These are phyloP conservation scores for Alternaria triticina DNA, from an alignment of 2,329 filamentous ascomycete genomes.

Conservation along the genomic window DNA sequence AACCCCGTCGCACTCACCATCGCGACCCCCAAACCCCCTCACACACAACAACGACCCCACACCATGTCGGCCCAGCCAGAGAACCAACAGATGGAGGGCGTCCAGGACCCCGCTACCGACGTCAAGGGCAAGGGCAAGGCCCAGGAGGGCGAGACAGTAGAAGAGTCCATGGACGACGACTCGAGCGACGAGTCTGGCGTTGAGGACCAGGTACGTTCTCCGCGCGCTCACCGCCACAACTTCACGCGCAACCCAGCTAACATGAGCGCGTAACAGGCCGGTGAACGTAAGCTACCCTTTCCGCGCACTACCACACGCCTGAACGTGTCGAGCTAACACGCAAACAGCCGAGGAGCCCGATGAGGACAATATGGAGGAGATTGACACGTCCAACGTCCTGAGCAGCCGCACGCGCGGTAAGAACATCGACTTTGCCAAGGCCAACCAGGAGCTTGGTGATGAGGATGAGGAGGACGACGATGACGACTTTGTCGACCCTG, in stretches of 20 bases:
- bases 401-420: constrained; percentile 84
- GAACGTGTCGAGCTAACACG: constrained; percentile 25
- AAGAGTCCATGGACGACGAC: constrained; percentile 75
- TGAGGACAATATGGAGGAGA: constrained; percentile 85
- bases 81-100: constrained; percentile 48
- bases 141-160: constrained; percentile 65
- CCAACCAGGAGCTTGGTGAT: constrained; percentile 76
- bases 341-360: constrained; percentile 67
- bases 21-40: constrained; percentile 1
- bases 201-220: constrained; percentile 60
- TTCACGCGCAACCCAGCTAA: constrained; percentile 34
- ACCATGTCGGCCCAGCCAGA: constrained; percentile 43
- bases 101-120: constrained; percentile 52
- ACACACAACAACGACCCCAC: constrained; percentile 8
- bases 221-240: background rate
- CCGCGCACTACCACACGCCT: constrained; percentile 11
- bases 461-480: constrained; percentile 83
- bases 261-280: constrained; percentile 26
- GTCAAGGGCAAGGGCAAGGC: constrained; percentile 92
- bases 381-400: constrained; percentile 89
- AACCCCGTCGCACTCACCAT: background rate
- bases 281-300: constrained; percentile 42
- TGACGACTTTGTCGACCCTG: constrained; percentile 67
- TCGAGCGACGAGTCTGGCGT: constrained; percentile 72
- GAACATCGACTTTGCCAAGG: constrained; percentile 91